phyloP scores from a whole-genome alignment of 129 eudicot genomes.

The Oenanthe sinensis region DNA sequence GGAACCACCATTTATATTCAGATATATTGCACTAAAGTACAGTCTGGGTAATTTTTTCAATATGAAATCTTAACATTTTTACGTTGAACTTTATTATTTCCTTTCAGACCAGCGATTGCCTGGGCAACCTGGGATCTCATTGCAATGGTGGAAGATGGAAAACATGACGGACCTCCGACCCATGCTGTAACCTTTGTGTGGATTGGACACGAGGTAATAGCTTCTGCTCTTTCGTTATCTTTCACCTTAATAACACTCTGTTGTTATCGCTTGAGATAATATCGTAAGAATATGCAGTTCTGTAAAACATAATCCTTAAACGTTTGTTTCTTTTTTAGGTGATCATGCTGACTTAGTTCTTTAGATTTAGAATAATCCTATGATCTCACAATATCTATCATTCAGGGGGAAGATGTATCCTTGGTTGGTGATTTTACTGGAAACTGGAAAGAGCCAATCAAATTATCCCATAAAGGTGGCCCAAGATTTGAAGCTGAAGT shows the following conservation, averaged over 20 bases:
- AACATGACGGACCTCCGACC: slow-evolving; percentile 90
- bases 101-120: slow-evolving; percentile 88
- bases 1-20: neutral
- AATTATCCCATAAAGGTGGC: slow-evolving; percentile 76
- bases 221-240: neutral
- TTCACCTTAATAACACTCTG: neutral
- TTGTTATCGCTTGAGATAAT: neutral
- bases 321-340: neutral
- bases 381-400: slow-evolving; percentile 16
- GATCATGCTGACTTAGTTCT: neutral
- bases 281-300: neutral
- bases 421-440: slow-evolving; percentile 93
- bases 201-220: slow-evolving; percentile 82
- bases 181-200: slow-evolving; percentile 93
- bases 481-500: slow-evolving; percentile 91
- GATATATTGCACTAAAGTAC: neutral
- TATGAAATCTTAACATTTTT: neutral
- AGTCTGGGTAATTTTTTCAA: neutral
- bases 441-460: slow-evolving; percentile 91
- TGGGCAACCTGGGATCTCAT: slow-evolving; percentile 99
- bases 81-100: slow-evolving; percentile 8
- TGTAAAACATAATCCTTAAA: neutral
- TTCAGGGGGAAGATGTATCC: slow-evolving; percentile 83
- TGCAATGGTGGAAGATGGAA: slow-evolving; percentile 65
- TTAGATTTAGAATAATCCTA: neutral